Base-by-base conservation (phyloP, 2,329 filamentous ascomycete species). In the Pseudogymnoascus sp. region DNA sequence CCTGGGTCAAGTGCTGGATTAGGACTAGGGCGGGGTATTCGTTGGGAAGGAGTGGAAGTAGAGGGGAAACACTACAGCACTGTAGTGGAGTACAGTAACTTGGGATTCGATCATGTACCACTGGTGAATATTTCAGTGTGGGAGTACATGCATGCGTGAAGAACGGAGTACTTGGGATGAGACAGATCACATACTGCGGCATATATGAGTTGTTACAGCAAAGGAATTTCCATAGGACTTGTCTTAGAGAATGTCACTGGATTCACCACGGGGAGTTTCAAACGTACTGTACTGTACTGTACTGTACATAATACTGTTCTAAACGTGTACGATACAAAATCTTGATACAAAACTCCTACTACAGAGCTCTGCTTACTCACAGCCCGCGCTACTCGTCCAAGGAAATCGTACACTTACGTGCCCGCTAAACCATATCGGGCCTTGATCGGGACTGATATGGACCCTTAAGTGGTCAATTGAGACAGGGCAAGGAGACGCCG, bases 401-500 rank as follows among this genome's bases (percentile, higher is more conserved):
- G 45, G 45, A 52, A 52, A 52, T 52, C 45, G 45, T 27, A 29
- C 3, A 27, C 45, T 52, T 52, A 52, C 45, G 45, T 52, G 45
- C 45, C 13, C 45, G 5, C 45, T 52, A 52, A 52, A 31, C 45
- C 3, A 52, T 2, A 52, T 31, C 27, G 45, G 25, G 27, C 27
- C 5, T 1, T 3, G 7, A 48, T 29, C 42, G 42, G 15, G 42
- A 48, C 42, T 15, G 13, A 31, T 31, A 9, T 31, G 25, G 45
- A 31, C 27, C 45, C 45, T 10, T 52, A 25, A 52, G 45, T 52
- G 25, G 45, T 52, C 25, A 52, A 52, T 52, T 15, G 27, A n/a
- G 45, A 31, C 45, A 52, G 27, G 45, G 45, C 27, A 52, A 52
- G 45, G 45, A 52, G 45, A 52, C 45, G 45, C 45, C 45, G 45